Evolutionary conservation across 192 early-diverging fungal species (phyloP).

Genomic region (Backusella morwellensis): DNA sequence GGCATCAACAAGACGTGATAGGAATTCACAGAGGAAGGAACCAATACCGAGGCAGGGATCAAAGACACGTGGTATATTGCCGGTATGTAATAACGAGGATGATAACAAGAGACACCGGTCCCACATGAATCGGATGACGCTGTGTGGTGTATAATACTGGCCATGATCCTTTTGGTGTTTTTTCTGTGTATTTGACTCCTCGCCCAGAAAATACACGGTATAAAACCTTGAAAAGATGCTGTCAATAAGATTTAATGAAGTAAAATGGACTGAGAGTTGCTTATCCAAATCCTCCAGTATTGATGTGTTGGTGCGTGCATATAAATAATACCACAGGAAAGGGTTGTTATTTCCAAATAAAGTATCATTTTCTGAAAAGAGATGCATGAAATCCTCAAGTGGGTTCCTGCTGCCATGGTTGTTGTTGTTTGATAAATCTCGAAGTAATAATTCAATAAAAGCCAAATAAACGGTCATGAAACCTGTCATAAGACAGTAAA

Average conservation of each 20-base stretch:
- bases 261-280: slow-evolving; percentile 1
- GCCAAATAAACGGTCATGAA: slow-evolving; percentile 47
- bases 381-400: slow-evolving; percentile 21
- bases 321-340: slow-evolving; percentile 26
- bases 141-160: slow-evolving; percentile 56
- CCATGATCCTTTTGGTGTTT: slow-evolving; percentile 64
- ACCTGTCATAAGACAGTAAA: slow-evolving; percentile 39
- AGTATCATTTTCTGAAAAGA: slow-evolving; percentile 38
- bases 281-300: slow-evolving; percentile 1
- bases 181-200: slow-evolving; percentile 36
- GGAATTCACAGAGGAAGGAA: slow-evolving; percentile 50
- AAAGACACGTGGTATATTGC: slow-evolving; percentile 30
- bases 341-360: slow-evolving; percentile 21
- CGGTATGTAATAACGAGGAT: background rate
- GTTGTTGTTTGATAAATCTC: background rate
- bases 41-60: slow-evolving; percentile 62
- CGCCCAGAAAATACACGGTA: slow-evolving; percentile 43
- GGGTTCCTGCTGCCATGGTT: background rate
- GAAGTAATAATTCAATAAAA: slow-evolving; percentile 25
- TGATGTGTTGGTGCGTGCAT: background rate
- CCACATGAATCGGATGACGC: slow-evolving; percentile 61
- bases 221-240: slow-evolving; percentile 49
- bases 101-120: slow-evolving; percentile 20
- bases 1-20: slow-evolving; percentile 35
- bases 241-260: slow-evolving; percentile 29